Percentiles rank a stretch among this genome's conserved stretches.
These are phyloP conservation scores for Sporodiniella umbellata DNA, from an alignment of 371 early-diverging fungal genomes.

Conservation along the genomic window DNA sequence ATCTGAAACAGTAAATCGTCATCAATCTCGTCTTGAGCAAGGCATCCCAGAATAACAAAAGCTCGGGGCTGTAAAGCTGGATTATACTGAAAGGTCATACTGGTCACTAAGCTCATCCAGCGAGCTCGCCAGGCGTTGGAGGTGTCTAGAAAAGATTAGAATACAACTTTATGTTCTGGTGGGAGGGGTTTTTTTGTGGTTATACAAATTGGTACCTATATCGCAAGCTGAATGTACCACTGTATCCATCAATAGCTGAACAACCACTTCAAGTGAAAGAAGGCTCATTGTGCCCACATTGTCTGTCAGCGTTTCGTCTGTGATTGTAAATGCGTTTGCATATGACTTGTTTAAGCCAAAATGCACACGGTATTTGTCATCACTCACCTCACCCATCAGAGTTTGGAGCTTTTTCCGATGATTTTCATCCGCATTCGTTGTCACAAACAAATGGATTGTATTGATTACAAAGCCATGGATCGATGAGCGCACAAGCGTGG, in stretches of 20 bases:
- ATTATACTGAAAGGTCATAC: conserved; percentile 88
- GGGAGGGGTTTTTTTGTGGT: neutral
- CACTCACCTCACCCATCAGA: conserved; percentile 65
- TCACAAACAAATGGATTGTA: conserved; percentile 77
- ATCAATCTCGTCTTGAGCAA: conserved; percentile 82
- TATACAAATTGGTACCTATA: conserved; percentile 39
- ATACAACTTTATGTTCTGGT: neutral
- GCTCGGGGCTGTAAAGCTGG: conserved; percentile 91
- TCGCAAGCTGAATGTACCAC: conserved; percentile 70
- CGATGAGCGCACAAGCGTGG: conserved; percentile 76
- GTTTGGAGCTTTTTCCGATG: conserved; percentile 52
- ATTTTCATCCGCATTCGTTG: conserved; percentile 56
- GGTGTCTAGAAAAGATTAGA: conserved; percentile 33
- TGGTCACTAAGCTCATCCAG: conserved; percentile 86
- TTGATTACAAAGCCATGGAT: conserved; percentile 88
- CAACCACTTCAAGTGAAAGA: conserved; percentile 71
- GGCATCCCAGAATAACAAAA: conserved; percentile 86
- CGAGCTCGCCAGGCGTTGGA: conserved; percentile 81
- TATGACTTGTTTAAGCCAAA: conserved; percentile 73
- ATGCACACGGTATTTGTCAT: conserved; percentile 68
- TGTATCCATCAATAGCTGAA: conserved; percentile 73
- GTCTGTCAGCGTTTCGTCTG: conserved; percentile 58
- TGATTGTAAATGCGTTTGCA: conserved; percentile 63
- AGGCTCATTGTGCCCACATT: conserved; percentile 61
- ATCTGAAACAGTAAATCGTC: conserved; percentile 87